Evolutionary conservation across 176 grass and related monocot genomes (phyloP).

Genomic region (Areca catechu): DNA sequence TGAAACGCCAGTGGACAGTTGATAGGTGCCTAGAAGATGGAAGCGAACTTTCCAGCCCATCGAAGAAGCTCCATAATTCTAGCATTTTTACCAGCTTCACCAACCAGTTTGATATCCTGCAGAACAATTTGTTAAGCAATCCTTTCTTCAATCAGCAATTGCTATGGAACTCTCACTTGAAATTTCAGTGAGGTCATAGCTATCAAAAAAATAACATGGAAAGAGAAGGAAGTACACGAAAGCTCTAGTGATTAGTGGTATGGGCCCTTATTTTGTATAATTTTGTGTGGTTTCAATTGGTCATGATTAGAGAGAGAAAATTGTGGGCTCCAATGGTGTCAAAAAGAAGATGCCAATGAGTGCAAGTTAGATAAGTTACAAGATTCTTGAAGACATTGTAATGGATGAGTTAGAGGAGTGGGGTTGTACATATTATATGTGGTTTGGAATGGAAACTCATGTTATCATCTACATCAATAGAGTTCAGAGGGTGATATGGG

Average conservation of each 20-base stretch:
- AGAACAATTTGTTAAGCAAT: conserved; percentile 28
- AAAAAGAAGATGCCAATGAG: too few species aligned
- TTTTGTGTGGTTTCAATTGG: too few species aligned
- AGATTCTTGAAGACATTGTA: background rate
- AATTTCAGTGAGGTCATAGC: background rate
- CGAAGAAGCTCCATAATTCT: background rate
- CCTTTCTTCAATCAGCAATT: conserved; percentile 24
- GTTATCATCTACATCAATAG: background rate
- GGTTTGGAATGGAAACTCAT: background rate
- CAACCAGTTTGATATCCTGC: conserved; percentile 4
- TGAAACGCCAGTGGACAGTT: conserved; percentile 10
- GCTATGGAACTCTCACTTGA: conserved; percentile 2
- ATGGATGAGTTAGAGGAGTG: background rate
- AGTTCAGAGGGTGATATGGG: background rate
- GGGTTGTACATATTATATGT: conserved; percentile 5
- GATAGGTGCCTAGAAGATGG: background rate
- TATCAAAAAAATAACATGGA: too few species aligned
- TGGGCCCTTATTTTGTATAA: too few species aligned
- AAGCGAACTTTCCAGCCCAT: background rate
- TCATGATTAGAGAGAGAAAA: too few species aligned
- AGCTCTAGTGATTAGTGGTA: too few species aligned
- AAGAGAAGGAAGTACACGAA: too few species aligned
- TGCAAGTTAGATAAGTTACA: too few species aligned
- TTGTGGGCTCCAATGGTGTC: too few species aligned
- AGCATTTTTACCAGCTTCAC: background rate